Evolutionary conservation across 176 grass and related monocot genomes (phyloP), one percentile per base, ranked within the genome.

Genomic region (Oryza glaberrima): DNA sequence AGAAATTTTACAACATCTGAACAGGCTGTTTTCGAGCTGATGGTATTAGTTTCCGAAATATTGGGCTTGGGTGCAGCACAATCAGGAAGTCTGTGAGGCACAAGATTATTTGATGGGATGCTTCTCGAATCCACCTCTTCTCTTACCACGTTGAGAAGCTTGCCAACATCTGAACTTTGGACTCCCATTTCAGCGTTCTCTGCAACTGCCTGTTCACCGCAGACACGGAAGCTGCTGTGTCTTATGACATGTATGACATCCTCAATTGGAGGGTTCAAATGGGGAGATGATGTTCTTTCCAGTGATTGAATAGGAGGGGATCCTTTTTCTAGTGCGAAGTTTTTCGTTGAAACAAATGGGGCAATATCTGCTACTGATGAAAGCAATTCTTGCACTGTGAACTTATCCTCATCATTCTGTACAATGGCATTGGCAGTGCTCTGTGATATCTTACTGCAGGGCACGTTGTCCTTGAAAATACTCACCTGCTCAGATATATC

Each of bases 241-340:
- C 88, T 92, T 78, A 96, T 88, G 67, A 99, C 92, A 86, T 94
- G 90, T 81, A 99, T 96, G 51, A 91, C 76, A 70, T 99, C 97
- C 61, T 91, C 91, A 86, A 84, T 86, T 79, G 88, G 89, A 69
- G 89, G 86, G 36, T 82, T 84, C 73, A 93, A 54, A 92, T 81
- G 77, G 77, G 86, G 11, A 38, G 38, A 83, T 67, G 85, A 20
- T 44, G 80, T 49, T 78, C 91, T 95, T 43, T 92, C 91, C 13
- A 78, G 76, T 43, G 58, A 78, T 69, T 90, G 87, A 80, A 76
- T 67, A 30, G 77, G 44, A 67, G 60, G 60, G 69, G 65, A 84
- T 82, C 82, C 83, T 65, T 80, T 87, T 2, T 84, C 83, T 65
- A 41, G 2, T 20, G 67, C 34, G 70, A 76, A 56, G 43, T 60